These are phyloP conservation scores for Epichloe festucae DNA, from an alignment of 2,329 filamentous ascomycete genomes.

Conservation along the genomic window DNA sequence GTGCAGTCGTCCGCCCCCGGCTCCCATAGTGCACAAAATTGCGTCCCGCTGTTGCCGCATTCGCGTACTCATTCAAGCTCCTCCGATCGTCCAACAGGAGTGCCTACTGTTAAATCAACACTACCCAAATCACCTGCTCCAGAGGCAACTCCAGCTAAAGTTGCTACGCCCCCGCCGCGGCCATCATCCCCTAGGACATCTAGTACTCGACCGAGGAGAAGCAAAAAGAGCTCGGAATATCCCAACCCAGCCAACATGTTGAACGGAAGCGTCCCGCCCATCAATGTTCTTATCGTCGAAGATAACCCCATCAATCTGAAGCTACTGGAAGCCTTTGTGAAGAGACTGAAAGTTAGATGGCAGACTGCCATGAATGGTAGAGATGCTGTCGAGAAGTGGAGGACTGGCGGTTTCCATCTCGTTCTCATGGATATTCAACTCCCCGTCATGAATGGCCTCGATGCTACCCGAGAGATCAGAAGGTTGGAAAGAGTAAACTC, in stretches of 20 bases:
- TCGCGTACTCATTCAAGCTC: conserved; percentile 47
- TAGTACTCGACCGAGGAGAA: conserved; percentile 34
- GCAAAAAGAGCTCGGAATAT: conserved; percentile 36
- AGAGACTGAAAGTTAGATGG: conserved; percentile 89
- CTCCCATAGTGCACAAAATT: conserved; percentile 22
- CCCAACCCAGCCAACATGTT: conserved; percentile 49
- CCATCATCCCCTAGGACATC: conserved; percentile 35
- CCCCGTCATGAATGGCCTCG: conserved; percentile 88
- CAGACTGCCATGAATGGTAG: conserved; percentile 92
- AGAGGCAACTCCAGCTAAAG: conserved; percentile 27
- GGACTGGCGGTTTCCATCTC: conserved; percentile 80
- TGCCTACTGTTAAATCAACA: conserved; percentile 36
- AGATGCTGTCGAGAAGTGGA: conserved; percentile 90
- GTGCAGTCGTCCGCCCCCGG: conserved; percentile 16
- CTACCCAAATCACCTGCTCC: conserved; percentile 40
- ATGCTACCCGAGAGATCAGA: conserved; percentile 89
- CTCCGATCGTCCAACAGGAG: conserved; percentile 35
- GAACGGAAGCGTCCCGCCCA: conserved; percentile 77
- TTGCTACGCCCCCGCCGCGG: conserved; percentile 40
- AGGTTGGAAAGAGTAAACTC: conserved; percentile 79
- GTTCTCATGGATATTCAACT: conserved; percentile 98
- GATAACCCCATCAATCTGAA: conserved; percentile 97
- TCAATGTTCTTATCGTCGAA: conserved; percentile 95
- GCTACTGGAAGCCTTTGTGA: conserved; percentile 89
- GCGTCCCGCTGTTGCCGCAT: conserved; percentile 28